Conservation (phyloP, 2,329 filamentous ascomycete genomes). For the Hypoxylon sp. region DNA sequence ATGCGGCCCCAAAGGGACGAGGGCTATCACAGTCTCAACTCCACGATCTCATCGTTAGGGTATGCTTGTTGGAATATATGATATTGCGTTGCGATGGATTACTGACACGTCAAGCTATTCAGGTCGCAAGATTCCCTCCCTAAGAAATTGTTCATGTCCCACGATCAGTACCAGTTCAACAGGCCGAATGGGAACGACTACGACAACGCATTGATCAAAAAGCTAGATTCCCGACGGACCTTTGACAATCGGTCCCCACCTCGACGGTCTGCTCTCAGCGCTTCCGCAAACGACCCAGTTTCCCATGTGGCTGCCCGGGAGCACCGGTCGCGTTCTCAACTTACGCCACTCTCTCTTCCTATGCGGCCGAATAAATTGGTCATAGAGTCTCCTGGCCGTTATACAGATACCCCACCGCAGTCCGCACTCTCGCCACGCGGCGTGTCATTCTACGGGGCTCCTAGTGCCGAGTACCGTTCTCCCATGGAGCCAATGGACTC, state of each 20-base stretch:
- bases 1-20: slow-evolving; percentile 48
- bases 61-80: slow-evolving; percentile 34
- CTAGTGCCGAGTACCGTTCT: slow-evolving; percentile 57
- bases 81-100: slow-evolving; percentile 5
- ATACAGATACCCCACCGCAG: slow-evolving; percentile 59
- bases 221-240: slow-evolving; percentile 62
- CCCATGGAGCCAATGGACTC: slow-evolving; percentile 59
- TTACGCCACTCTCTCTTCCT: slow-evolving; percentile 62
- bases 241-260: slow-evolving; percentile 60
- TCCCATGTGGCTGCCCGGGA: slow-evolving; percentile 55
- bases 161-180: slow-evolving; percentile 62
- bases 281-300: slow-evolving; percentile 56
- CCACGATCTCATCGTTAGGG: slow-evolving; percentile 48
- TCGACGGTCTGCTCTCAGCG: slow-evolving; percentile 57
- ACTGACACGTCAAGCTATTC: slow-evolving; percentile 42
- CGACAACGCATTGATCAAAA: slow-evolving; percentile 65
- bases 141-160: slow-evolving; percentile 62
- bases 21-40: slow-evolving; percentile 51
- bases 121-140: slow-evolving; percentile 59
- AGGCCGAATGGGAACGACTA: slow-evolving; percentile 57
- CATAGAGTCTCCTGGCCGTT: slow-evolving; percentile 59
- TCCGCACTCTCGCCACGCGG: slow-evolving; percentile 62
- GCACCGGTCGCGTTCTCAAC: slow-evolving; percentile 49
- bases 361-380: slow-evolving; percentile 56
- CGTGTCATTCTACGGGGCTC: slow-evolving; percentile 56